Percentiles rank a stretch among this genome's conserved stretches.
Conservation (phyloP, 768 basidiomycete species). For the Leccinellum rugosiceps region DNA sequence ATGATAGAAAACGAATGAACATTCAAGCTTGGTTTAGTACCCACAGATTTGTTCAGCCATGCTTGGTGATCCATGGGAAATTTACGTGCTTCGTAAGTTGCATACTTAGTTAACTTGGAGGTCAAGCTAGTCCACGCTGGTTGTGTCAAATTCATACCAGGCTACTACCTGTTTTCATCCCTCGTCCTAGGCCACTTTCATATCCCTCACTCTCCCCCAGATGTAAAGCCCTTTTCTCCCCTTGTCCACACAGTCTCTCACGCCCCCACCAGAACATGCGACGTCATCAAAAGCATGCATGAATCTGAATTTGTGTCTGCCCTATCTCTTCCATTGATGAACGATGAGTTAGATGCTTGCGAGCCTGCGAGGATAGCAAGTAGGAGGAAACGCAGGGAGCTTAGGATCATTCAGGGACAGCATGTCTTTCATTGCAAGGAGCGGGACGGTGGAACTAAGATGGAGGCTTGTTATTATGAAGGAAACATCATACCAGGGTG, state of each 20-base stretch:
- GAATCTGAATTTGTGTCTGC: conserved; percentile 45
- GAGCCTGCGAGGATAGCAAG: conserved; percentile 62
- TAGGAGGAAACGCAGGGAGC: conserved; percentile 82
- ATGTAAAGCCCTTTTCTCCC: conserved; percentile 9
- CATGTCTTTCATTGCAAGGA: conserved; percentile 53
- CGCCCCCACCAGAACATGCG: conserved; percentile 72
- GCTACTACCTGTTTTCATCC: conserved; percentile 96
- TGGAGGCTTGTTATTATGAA: too few species aligned
- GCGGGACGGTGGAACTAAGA: conserved; percentile 30
- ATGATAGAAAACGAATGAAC: too few species aligned
- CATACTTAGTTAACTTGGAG: too few species aligned
- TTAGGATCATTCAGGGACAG: conserved; percentile 79
- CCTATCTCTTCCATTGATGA: conserved; percentile 54
- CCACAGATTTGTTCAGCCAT: too few species aligned
- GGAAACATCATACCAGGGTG: too few species aligned
- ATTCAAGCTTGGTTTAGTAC: too few species aligned
- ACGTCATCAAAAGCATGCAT: conserved; percentile 64
- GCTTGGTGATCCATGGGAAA: too few species aligned
- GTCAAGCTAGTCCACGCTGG: conserved; percentile 71
- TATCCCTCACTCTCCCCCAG: conserved; percentile 15
- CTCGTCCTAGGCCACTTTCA: conserved; percentile 81
- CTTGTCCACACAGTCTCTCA: conserved; percentile 52
- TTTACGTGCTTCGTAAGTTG: too few species aligned
- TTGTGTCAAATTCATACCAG: conserved; percentile 73
- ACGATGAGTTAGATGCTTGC: conserved; percentile 70